Evolutionary conservation across 441 rosid genomes (phyloP).

Genomic region (Macaranga tanarius): DNA sequence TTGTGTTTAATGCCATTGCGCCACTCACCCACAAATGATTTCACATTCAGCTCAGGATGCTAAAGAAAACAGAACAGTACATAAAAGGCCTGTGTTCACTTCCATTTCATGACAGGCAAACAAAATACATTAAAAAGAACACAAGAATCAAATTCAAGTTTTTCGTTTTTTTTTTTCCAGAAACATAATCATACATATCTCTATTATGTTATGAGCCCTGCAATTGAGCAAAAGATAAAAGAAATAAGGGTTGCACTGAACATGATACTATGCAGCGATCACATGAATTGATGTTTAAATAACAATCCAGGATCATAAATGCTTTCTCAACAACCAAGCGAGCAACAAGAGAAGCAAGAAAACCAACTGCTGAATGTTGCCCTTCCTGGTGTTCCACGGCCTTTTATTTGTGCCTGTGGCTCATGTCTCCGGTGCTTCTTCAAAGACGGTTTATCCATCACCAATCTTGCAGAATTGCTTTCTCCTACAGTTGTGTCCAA

Average conservation of each 20-base stretch:
- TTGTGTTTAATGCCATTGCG: too few relatives aligned
- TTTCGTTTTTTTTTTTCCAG: too few relatives aligned
- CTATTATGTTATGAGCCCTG: too few relatives aligned
- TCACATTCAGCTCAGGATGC: too few relatives aligned
- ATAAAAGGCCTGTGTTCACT: too few relatives aligned
- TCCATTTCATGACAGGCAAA: too few relatives aligned
- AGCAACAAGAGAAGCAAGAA: slow-evolving; percentile 58
- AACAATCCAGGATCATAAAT: not conserved
- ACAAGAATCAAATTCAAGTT: too few relatives aligned
- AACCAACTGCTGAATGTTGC: slow-evolving; percentile 34
- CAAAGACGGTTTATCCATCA: slow-evolving; percentile 18
- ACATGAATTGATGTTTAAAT: not conserved
- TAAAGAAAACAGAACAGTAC: too few relatives aligned
- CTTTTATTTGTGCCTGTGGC: slow-evolving; percentile 22
- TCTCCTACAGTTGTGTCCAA: slow-evolving; percentile 18
- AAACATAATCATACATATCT: too few relatives aligned
- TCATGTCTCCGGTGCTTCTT: slow-evolving; percentile 11
- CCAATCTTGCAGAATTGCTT: slow-evolving; percentile 12
- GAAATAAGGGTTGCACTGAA: not conserved
- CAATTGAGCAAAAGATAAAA: not conserved
- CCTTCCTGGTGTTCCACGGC: slow-evolving; percentile 21
- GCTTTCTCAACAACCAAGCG: slow-evolving; percentile 22
- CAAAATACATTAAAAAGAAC: too few relatives aligned
- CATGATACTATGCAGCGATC: not conserved
- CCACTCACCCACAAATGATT: too few relatives aligned